phyloP scores from a whole-genome alignment of 306 rosid species.

The Urtica urens region DNA sequence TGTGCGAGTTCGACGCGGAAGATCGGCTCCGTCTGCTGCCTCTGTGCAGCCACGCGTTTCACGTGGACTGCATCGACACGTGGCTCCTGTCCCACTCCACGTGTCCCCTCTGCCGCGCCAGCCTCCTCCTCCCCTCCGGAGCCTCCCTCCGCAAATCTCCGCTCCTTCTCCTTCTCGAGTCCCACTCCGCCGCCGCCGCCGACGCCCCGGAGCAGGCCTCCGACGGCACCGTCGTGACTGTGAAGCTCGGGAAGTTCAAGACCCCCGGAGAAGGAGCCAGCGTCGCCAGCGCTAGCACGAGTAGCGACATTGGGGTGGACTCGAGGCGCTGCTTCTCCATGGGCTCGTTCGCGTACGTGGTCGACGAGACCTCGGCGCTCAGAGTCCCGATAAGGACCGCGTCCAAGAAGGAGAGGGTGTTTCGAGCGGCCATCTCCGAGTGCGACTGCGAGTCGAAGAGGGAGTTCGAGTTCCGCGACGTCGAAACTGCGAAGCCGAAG shows the following conservation, averaged over 20 bases:
- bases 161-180: conserved; percentile 74
- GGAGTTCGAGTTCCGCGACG: conserved; percentile 55
- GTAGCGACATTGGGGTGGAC: conserved; percentile 20
- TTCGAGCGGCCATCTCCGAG: conserved; percentile 68
- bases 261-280: conserved; percentile 36
- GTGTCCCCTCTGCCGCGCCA: conserved; percentile 84
- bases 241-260: conserved; percentile 81
- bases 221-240: conserved; percentile 45
- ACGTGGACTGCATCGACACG: conserved; percentile 81
- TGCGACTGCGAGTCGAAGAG: conserved; percentile 69
- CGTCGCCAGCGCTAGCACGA: background rate
- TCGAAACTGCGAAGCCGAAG: conserved; percentile 31
- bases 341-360: conserved; percentile 80
- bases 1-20: conserved; percentile 79
- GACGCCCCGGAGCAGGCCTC: background rate
- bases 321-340: conserved; percentile 85
- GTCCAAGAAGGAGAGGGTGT: conserved; percentile 29
- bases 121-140: conserved; percentile 41
- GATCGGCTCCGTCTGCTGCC: conserved; percentile 84
- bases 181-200: conserved; percentile 64
- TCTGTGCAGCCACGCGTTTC: conserved; percentile 92
- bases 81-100: conserved; percentile 97
- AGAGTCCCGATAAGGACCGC: conserved; percentile 66
- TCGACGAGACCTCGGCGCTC: conserved; percentile 63
- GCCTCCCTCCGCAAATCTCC: conserved; percentile 35